Base-by-base conservation (phyloP, 495 filamentous ascomycete genomes). In the Filosporella fistucella region DNA sequence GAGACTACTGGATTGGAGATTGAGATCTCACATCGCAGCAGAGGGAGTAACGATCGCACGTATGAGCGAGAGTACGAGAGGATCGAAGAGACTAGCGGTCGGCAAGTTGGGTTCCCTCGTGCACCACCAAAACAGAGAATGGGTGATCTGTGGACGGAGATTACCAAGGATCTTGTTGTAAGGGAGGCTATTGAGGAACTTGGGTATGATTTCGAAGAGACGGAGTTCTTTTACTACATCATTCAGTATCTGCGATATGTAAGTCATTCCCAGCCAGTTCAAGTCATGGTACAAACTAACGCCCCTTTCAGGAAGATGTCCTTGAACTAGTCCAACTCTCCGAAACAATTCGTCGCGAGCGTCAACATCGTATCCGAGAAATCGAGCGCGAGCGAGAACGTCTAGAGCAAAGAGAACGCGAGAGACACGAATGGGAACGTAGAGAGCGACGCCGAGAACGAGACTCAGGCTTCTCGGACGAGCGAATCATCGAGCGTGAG, bases 131-230 rank as follows among this genome's bases (percentile, higher is more conserved):
- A 51, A 26, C 14, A 54, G 8, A 25, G 49, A 16, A 30, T 40
- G 7, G 82, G 80, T 38, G 79, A 86, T 48, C 84, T 95, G 64
- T 97, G 94, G 94, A 98, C 93, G 0, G 93, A 97, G 62, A 90
- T 98, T 56, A 95, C 91, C 7, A 96, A 95, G 68, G 89, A 95
- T 55, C 64, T 98, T 38, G 89, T 98, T 11, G 75, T 84, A 30
- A 78, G 80, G 45, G 91, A 97, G 60, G 94, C 93, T 0, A 88
- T 98, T 54, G 83, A 95, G 50, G 68, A 82, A 42, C 62, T 81
- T 48, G 89, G 89, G 0, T 97, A 94, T 65, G 87, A 89, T 54
- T 97, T 81, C 58, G 91, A 97, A 59, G 91, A 97, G 69, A 93
- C 88, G 2, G 85, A 88, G 41, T 78, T 68, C 39, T 95, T 87